A percentile compares a stretch with the other conserved stretches of the same genome.
Conservation (phyloP, 1,139 yeast species). For the Kodamaea sp. region DNA sequence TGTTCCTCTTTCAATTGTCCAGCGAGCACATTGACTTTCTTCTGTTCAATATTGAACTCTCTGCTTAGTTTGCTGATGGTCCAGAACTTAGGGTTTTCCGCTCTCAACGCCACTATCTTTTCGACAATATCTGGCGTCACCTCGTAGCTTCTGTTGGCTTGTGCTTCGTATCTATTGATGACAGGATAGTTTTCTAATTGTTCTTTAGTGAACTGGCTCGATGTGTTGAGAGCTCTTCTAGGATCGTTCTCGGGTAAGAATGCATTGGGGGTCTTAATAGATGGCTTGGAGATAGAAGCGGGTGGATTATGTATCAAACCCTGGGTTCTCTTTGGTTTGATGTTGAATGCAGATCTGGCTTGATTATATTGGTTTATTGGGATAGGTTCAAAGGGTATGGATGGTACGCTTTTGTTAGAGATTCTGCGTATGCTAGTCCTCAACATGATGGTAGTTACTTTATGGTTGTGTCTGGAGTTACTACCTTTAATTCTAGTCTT, state of each 20-base stretch:
- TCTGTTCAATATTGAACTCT: slow-evolving; percentile 47
- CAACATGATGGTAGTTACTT: slow-evolving; percentile 14
- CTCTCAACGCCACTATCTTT: slow-evolving; percentile 64
- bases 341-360: slow-evolving; percentile 42
- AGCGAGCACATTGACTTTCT: slow-evolving; percentile 31
- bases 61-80: slow-evolving; percentile 68
- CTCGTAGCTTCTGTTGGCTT: slow-evolving; percentile 53
- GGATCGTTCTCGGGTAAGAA: slow-evolving; percentile 70
- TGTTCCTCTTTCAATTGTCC: slow-evolving; percentile 15
- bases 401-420: slow-evolving; percentile 5
- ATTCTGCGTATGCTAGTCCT: slow-evolving; percentile 16
- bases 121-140: slow-evolving; percentile 60
- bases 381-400: slow-evolving; percentile 35
- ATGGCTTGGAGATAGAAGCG: slow-evolving; percentile 20
- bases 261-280: slow-evolving; percentile 60
- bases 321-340: slow-evolving; percentile 41
- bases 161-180: slow-evolving; percentile 31
- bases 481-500: too few relatives aligned
- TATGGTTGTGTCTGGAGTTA: not conserved
- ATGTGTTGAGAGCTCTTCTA: slow-evolving; percentile 42
- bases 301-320: slow-evolving; percentile 47
- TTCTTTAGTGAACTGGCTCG: slow-evolving; percentile 34
- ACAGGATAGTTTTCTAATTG: slow-evolving; percentile 57
- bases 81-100: slow-evolving; percentile 61
- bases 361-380: slow-evolving; percentile 43